These are phyloP conservation scores for Cladosporium oxysporum DNA, from an alignment of 2,329 filamentous ascomycete species.

Conservation along the genomic window DNA sequence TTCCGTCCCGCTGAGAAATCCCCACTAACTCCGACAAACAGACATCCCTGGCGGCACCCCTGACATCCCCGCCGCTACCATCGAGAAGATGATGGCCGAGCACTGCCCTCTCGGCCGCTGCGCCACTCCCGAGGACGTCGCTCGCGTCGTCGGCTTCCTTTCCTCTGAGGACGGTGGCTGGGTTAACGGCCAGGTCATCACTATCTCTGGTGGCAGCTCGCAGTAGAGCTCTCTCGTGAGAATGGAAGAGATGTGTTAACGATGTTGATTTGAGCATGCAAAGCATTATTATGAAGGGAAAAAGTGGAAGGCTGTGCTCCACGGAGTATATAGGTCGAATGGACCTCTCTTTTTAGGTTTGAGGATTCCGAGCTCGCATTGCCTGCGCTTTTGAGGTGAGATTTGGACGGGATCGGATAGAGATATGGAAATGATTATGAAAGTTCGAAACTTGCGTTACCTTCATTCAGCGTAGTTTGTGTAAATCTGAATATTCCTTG, in stretches of 20 bases:
- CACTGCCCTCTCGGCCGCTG: conserved; percentile 53
- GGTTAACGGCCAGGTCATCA: conserved; percentile 47
- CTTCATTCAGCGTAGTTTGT: no score
- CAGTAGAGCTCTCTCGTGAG: neutral
- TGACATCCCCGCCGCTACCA: conserved; percentile 53
- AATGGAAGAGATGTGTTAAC: neutral
- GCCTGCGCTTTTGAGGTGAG: no score
- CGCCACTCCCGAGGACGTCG: conserved; percentile 49
- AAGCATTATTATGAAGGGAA: neutral
- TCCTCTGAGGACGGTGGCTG: conserved; percentile 42
- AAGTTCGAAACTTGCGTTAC: no score
- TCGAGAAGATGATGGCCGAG: conserved; percentile 52
- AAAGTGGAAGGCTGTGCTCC: neutral
- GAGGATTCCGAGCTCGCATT: neutral
- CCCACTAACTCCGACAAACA: conserved; percentile 28
- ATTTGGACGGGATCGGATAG: no score
- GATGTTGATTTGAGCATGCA: neutral
- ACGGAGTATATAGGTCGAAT: neutral
- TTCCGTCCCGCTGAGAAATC: neutral
- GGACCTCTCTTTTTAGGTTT: no score
- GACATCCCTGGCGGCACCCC: conserved; percentile 52
- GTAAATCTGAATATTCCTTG: no score
- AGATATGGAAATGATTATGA: neutral
- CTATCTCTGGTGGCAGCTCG: conserved; percentile 39
- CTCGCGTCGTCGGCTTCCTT: conserved; percentile 43